Evolutionary conservation across 495 filamentous ascomycete species (phyloP), one percentile per base, ranked within the genome.

Genomic region (Margaritispora aquatica): DNA sequence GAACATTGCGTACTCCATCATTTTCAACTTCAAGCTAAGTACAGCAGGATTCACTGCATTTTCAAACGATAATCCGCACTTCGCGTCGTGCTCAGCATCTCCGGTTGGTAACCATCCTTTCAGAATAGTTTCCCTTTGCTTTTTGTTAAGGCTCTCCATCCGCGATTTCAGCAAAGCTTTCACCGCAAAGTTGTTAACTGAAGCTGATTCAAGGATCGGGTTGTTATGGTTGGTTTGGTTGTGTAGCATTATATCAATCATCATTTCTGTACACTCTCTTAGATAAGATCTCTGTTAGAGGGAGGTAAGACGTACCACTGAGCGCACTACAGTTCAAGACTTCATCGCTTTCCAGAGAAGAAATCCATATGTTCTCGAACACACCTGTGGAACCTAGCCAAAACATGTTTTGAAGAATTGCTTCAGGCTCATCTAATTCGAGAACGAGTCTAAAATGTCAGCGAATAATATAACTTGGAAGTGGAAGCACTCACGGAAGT

Each of bases 1-100:
- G 58, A 77, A 75, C 1, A 74, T 79, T 9, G 79, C 75, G 49
- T 67, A 68, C 7, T 68, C 61, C 74, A 79, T 77, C 15, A 80
- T 60, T 65, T 73, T 78, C n/a, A 71, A 57, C 62, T 78, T 72
- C 56, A 83, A 57, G 27, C 70, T 70, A n/a, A 81, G 63, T 23
- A 76, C 65, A 13, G 64, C 55, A 54, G 58, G 57, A 49, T 65
- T 44, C 24, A 60, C 17, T 1, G 41, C 51, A 54, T 20, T 51
- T 24, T 53, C 26, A 36, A 29, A 54, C 26, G 55, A 55, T 2
- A 51, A 2, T 8, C 51, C 34, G 3, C 11, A 17, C 38, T 44
- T 44, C 15, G 36, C 19, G 15, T 15, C 11, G 20, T 54, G 24
- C 26, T 51, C 46, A 10, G 44, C 20, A 3, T 56, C 38, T 26